Percentiles rank a stretch among this genome's conserved stretches.
phyloP scores from a whole-genome alignment of 1,284 basidiomycete genomes.

The Golubevia pallescens region DNA sequence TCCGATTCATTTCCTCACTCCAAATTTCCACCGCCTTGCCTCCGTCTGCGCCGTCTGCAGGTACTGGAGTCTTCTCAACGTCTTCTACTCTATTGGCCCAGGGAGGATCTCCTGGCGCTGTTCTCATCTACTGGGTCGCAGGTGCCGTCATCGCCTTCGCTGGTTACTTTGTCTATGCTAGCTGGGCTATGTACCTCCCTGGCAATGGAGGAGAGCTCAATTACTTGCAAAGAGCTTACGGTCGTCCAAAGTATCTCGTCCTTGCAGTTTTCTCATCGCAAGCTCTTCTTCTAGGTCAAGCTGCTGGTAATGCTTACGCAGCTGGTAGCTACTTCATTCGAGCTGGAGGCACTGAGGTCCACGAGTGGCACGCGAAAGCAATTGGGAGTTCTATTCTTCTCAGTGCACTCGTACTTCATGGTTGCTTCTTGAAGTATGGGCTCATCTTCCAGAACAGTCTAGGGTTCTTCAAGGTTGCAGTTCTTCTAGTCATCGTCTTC shows the following conservation, averaged over 20 bases:
- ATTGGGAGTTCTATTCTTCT: constrained; percentile 69
- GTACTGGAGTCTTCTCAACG: constrained; percentile 77
- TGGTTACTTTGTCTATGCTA: constrained; percentile 73
- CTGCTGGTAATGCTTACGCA: constrained; percentile 72
- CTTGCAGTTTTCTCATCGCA: constrained; percentile 73
- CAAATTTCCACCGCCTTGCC: no score
- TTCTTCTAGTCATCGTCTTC: constrained; percentile 71
- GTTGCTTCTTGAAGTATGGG: constrained; percentile 70
- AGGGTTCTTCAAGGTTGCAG: constrained; percentile 72
- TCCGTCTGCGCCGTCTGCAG: constrained; percentile 42
- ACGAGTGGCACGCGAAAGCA: constrained; percentile 69
- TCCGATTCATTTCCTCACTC: no score
- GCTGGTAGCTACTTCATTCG: constrained; percentile 68
- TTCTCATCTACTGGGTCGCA: constrained; percentile 75
- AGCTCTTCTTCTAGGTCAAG: constrained; percentile 72
- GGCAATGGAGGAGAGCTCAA: constrained; percentile 78
- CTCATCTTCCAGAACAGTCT: constrained; percentile 73
- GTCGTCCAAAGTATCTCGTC: constrained; percentile 71
- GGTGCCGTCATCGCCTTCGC: constrained; percentile 71
- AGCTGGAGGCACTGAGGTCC: constrained; percentile 66
- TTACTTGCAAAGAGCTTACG: constrained; percentile 76
- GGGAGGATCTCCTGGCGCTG: constrained; percentile 73
- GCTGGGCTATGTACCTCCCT: constrained; percentile 75
- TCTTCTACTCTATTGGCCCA: constrained; percentile 74
- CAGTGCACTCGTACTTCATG: constrained; percentile 68